Base-by-base conservation (phyloP, 179 eudicot species). In the Camellia oleifera region DNA sequence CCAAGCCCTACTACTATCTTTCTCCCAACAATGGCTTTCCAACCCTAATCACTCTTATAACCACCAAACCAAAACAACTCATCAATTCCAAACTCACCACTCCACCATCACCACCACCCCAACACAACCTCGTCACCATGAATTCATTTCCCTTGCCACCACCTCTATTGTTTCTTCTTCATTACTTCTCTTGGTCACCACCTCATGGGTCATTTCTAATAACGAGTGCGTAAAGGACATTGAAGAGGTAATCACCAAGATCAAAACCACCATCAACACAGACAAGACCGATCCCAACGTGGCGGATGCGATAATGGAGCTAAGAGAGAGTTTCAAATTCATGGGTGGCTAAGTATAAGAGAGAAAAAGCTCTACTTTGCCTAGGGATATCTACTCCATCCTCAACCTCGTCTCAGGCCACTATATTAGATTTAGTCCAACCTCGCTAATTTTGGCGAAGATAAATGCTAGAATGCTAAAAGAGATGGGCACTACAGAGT, bases 311-410 rank as follows among this genome's bases (percentile, higher is more conserved):
- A 98, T 96, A 81, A 88, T 93, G 17, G 92, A 90, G 63, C 89
- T 96, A 0, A 82, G 97, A 62, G 92, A 88, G 11, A 78, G 92
- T n/a, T 2, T 94, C 99, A 0, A 96, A 96, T 73, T 74, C 86
- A 0, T 96, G 99, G 99, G 99, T 96, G 84, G 98, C 99, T 0
- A 96, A 96, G 92, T 96, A 94, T 81, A 78, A 97, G 81, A 89
- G 85, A 56, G 98, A 94, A 80, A 96, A 96, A 64, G 69, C 88
- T 0, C 88, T 96, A 40, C 84, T 3, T 92, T 94, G 10, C 92
- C 94, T 79, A 79, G 98, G 69, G 98, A 94, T 62, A 92, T 96
- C 69, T 96, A 94, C 82, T 94, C 99, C 7, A 98, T 98, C 2
- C 92, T 94, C 0, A 96, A 94, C 52, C 98, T 98, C 1, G 97